These are phyloP conservation scores for Blastosporella zonata DNA, from an alignment of 1,284 basidiomycete species.

Conservation along the genomic window DNA sequence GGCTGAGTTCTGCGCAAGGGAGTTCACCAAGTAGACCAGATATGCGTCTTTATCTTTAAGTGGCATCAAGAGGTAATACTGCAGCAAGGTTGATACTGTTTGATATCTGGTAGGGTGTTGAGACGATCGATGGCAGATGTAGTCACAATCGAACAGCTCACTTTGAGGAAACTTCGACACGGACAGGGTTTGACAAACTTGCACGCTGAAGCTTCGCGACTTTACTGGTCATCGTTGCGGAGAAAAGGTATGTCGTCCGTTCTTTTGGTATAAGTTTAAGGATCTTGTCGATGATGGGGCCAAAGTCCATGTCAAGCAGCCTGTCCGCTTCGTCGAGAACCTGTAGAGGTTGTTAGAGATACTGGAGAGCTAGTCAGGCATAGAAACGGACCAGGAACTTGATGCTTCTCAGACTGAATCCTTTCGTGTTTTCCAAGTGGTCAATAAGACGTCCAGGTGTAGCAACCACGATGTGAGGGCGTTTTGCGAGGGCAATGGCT, in stretches of 20 bases:
- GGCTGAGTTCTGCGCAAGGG: constrained; percentile 88
- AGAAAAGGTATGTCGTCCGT: constrained; percentile 94
- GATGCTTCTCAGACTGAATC: constrained; percentile 85
- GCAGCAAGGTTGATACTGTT: constrained; percentile 92
- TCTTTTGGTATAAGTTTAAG: constrained; percentile 95
- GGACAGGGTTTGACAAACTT: constrained; percentile 92
- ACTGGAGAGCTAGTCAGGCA: constrained; percentile 1
- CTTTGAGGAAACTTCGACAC: constrained; percentile 94
- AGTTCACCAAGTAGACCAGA: constrained; percentile 88
- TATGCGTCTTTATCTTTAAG: constrained; percentile 92
- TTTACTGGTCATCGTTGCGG: constrained; percentile 99
- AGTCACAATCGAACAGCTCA: constrained; percentile 36
- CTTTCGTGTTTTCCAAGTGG: constrained; percentile 98
- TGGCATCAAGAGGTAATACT: constrained; percentile 96
- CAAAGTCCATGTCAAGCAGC: constrained; percentile 96
- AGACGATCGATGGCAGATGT: not conserved
- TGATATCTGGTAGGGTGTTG: constrained; percentile 67
- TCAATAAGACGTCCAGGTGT: constrained; percentile 95
- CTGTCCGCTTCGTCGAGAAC: constrained; percentile 98
- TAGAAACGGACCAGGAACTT: constrained; percentile 78
- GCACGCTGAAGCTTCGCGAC: constrained; percentile 97
- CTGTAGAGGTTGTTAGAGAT: constrained; percentile 37
- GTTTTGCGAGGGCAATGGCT: constrained; percentile 90
- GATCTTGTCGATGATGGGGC: constrained; percentile 95
- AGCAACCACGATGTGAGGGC: constrained; percentile 95